phyloP scores from a whole-genome alignment of 148 eudicot species.

The Simmondsia chinensis region DNA sequence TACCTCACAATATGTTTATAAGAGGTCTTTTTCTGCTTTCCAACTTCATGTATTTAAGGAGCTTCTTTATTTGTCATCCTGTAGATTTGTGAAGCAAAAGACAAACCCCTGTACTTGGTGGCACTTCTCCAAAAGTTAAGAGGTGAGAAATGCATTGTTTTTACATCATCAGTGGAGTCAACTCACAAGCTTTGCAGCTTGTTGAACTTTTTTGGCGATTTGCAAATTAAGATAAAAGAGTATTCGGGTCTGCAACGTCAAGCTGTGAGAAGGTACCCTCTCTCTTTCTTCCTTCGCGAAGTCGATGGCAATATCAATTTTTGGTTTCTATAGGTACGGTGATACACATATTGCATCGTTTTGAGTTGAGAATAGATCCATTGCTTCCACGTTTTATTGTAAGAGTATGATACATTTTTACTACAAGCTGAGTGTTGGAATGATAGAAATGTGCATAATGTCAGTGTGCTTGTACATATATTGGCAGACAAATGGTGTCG shows the following conservation, averaged over 20 bases:
- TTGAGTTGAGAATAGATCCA: too few relatives aligned
- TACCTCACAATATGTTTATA: background rate
- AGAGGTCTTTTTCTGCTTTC: background rate
- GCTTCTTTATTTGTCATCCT: slow-evolving; percentile 12
- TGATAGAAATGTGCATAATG: too few relatives aligned
- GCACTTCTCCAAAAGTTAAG: slow-evolving; percentile 62
- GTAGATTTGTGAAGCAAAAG: slow-evolving; percentile 73
- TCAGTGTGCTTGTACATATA: too few relatives aligned
- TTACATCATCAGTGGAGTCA: slow-evolving; percentile 87
- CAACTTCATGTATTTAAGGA: background rate
- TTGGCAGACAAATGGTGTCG: too few relatives aligned
- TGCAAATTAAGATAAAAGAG: slow-evolving; percentile 62
- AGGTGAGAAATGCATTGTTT: slow-evolving; percentile 84
- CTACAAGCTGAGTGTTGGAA: too few relatives aligned
- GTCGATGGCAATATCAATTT: too few relatives aligned
- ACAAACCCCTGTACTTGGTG: slow-evolving; percentile 71
- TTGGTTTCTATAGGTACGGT: too few relatives aligned
- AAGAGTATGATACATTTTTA: too few relatives aligned
- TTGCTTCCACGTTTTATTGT: too few relatives aligned
- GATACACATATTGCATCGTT: too few relatives aligned
- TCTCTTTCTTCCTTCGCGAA: background rate
- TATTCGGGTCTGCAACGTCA: slow-evolving; percentile 87
- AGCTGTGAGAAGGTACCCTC: slow-evolving; percentile 59
- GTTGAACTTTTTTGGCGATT: slow-evolving; percentile 57
- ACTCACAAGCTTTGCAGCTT: slow-evolving; percentile 64